phyloP scores from a whole-genome alignment of 805 yeast species.

The Metschnikowia amazonensis region DNA sequence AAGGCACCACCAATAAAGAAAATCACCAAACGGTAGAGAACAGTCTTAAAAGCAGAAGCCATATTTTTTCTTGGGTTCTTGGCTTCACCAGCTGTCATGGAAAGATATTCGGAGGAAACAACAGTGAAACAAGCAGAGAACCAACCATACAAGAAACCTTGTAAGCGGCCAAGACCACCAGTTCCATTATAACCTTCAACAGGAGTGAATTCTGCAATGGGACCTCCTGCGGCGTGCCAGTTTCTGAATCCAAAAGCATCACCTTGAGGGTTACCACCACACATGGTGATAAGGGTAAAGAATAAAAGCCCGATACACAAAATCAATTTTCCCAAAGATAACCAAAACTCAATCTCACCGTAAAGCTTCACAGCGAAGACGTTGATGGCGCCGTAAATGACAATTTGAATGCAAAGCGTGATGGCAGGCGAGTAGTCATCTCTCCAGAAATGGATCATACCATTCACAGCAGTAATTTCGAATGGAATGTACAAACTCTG shows the following conservation, averaged over 20 bases:
- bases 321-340: slow-evolving; percentile 56
- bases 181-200: slow-evolving; percentile 24
- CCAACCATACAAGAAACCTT: slow-evolving; percentile 41
- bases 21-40: slow-evolving; percentile 41
- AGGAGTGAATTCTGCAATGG: slow-evolving; percentile 28
- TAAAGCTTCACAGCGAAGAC: slow-evolving; percentile 69
- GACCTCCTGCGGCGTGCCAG: slow-evolving; percentile 38
- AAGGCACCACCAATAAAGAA: slow-evolving; percentile 44
- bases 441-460: slow-evolving; percentile 53
- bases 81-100: slow-evolving; percentile 44
- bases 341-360: slow-evolving; percentile 82
- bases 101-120: slow-evolving; percentile 44
- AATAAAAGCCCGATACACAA: slow-evolving; percentile 71
- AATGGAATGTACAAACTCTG: slow-evolving; percentile 35
- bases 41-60: slow-evolving; percentile 40
- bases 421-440: slow-evolving; percentile 47
- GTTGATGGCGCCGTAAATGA: slow-evolving; percentile 45
- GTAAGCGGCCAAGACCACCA: slow-evolving; percentile 37
- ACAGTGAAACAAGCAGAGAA: slow-evolving; percentile 37
- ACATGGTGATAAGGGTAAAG: slow-evolving; percentile 77
- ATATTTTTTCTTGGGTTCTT: slow-evolving; percentile 39
- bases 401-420: slow-evolving; percentile 41
- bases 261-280: slow-evolving; percentile 78
- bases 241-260: slow-evolving; percentile 50
- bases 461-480: slow-evolving; percentile 37